Base-by-base conservation (phyloP, 176 grass and related monocot genomes). In the Chloris gayana region DNA sequence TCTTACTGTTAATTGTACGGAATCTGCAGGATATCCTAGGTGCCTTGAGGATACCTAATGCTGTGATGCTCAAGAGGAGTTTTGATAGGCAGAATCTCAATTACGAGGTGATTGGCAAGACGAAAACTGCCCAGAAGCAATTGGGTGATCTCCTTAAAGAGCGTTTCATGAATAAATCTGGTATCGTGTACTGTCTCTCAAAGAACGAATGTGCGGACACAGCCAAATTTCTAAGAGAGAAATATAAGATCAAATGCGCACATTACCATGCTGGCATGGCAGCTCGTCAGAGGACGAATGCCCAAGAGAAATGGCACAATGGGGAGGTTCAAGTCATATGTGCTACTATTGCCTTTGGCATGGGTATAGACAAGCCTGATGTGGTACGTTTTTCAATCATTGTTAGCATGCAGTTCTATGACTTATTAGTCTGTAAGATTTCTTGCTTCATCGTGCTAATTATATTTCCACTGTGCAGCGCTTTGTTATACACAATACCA, bases 351-450 rank as follows among this genome's bases (percentile, higher is more conserved):
- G 95, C 95, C 46, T 98, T 98, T 42, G 95, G 95, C 49, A 98
- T 98, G 92, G 95, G 95, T 31, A 98, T 98, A 14, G 92, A 98
- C 77, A 98, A 98, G 45, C 88, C 95, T 31, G 95, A 95, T n/a
- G 95, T 94, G 76, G 95, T 98, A 76, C 0, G 26, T 64, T 77
- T 77, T 39, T 76, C 77, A 64, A 26, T 19, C 70, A 46, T 34
- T 70, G 19, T 27, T 22, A 17, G 1, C 24, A 22, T 58, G 64
- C 72, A 26, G 39, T 22, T 64, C 26, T 17, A 26, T 39, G n/a
- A 19, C 51, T 74, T 60, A 42, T 34, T 50, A 15, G 1, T 30
- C 32, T 56, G 67, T 22, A 61, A 75, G 39, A 35, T 25, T 63
- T 59, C 4, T 54, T 64, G 11, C 41, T 80, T 63, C 35, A 45